Evolutionary conservation across 75 land plant species (phyloP), one percentile per base, ranked within the genome.

Genomic region (Ceratopteris richardii): DNA sequence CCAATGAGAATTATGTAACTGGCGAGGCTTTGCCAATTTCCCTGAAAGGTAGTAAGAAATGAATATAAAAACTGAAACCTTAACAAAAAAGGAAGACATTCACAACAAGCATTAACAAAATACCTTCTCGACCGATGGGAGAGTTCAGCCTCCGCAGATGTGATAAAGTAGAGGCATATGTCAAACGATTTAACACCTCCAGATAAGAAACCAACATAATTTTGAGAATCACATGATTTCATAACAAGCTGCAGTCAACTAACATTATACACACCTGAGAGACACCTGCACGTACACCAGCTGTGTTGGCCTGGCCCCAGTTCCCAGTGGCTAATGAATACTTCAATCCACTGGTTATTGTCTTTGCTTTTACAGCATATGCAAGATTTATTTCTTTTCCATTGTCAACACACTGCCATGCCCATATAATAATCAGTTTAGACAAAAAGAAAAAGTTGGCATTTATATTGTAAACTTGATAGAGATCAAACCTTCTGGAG

Each of bases 241-340:
- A 33, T 33, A 9, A 52, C 31, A 31, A 53, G 1, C 3, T 16
- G 16, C 18, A 52, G 9, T 18, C 18, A n/a, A 18, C 14, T 31
- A 33, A 4, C 9, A 33, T 4, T 33, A 33, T 9, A 40, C 28
- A 7, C 25, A 90, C 97, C 92, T 91, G 98, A 60, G 98, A 94
- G 31, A 95, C 99, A 55, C 99, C 99, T 27, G 99, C 97, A 62
- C 99, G 83, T 56, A 85, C 83, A 28, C 97, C 97, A 56, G 97
- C 99, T 28, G 96, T 84, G 66, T 95, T 95, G 33, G 99, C 99
- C 73, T 90, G 99, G 19, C 99, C 99, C 99, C 99, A 95, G 60
- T 95, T 95, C 29, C 99, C 99, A 70, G 99, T 95, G 47, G 99
- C 97, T 62, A 95, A 87, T 0, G 99, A 95, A 36, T 90, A 95